Evolutionary conservation across 805 yeast species (phyloP), one percentile per base, ranked within the genome.

Genomic region (Cyberlindnera maritima): DNA sequence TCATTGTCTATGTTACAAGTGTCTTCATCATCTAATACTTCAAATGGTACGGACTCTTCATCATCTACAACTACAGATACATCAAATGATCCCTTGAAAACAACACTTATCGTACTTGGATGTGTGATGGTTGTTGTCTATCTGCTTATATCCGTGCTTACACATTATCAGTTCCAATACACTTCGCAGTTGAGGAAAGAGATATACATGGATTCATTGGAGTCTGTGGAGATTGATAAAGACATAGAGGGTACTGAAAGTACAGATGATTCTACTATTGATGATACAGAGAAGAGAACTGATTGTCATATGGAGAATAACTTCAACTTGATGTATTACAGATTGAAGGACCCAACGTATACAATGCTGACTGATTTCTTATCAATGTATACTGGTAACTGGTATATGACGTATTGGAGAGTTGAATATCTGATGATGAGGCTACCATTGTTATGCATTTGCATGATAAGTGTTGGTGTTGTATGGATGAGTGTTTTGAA

Each of bases 161-260:
- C 36, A 11, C 52, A 47, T 32, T 40, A 32, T 18, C 51, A 43
- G 8, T 50, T 50, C 46, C 48, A 39, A 20, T 47, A 40, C 31
- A 23, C 52, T 9, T 18, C 49, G 13, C 39, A 34, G 34, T 23
- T 45, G 6, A 44, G 52, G 28, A 40, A 40, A 31, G 25, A 39
- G 18, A 23, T 20, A 15, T 48, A 44, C 21, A 7, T 38, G 9
- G 36, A 44, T 5, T 37, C 36, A 9, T 11, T 10, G 3, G 39
- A 34, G 17, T 29, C 36, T 7, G n/a, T 11, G 11, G 13, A 14
- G 7, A 28, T 28, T 14, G 13, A 12, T 28, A 14, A n/a, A n/a
- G n/a, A 13, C 31, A 28, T 11, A 28, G 31, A 28, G n/a, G n/a
- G n/a, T 11, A 4, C n/a, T 7, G 7, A 28, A 6, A 14, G n/a